Percentiles rank a stretch among this genome's conserved stretches.
Conservation (phyloP, 805 yeast species). For the Myxozyma sirexii region DNA sequence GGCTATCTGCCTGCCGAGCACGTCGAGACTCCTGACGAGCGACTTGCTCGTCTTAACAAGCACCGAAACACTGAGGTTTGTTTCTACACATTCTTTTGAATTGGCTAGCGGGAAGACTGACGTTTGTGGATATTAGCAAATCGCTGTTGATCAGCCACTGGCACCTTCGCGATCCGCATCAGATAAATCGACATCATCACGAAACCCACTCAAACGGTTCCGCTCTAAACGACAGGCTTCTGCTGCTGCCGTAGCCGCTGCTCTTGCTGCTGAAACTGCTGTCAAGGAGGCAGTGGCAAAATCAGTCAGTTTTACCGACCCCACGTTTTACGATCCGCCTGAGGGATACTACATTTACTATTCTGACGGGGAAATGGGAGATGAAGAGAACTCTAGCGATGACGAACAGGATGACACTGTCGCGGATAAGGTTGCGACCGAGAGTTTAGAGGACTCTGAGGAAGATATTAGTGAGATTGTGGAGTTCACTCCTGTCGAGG, state of each 20-base stretch:
- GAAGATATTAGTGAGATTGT: conserved; percentile 2
- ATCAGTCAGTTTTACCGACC: conserved; percentile 22
- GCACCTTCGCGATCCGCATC: conserved; percentile 2
- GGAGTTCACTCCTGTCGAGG: conserved; percentile 10
- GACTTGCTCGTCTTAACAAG: conserved; percentile 88
- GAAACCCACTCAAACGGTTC: conserved; percentile 20
- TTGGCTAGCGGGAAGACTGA: neutral
- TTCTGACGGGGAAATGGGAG: conserved; percentile 29
- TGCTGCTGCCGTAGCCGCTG: conserved; percentile 1
- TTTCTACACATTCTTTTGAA: neutral
- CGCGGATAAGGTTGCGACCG: neutral
- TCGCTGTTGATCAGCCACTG: neutral
- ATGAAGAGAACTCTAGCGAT: conserved; percentile 17
- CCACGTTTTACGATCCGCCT: conserved; percentile 30
- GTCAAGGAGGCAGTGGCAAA: neutral
- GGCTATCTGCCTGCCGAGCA: conserved; percentile 98
- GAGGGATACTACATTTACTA: conserved; percentile 25
- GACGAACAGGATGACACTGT: conserved; percentile 1
- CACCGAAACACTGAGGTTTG: conserved; percentile 77
- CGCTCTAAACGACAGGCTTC: conserved; percentile 9
- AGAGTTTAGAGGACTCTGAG: neutral
- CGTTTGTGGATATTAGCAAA: neutral
- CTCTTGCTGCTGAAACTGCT: neutral
- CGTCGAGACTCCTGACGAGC: conserved; percentile 85
- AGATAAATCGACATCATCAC: neutral